Base-by-base conservation (phyloP, 78 protist genomes). In the Planoprotostelium fungivorum region DNA sequence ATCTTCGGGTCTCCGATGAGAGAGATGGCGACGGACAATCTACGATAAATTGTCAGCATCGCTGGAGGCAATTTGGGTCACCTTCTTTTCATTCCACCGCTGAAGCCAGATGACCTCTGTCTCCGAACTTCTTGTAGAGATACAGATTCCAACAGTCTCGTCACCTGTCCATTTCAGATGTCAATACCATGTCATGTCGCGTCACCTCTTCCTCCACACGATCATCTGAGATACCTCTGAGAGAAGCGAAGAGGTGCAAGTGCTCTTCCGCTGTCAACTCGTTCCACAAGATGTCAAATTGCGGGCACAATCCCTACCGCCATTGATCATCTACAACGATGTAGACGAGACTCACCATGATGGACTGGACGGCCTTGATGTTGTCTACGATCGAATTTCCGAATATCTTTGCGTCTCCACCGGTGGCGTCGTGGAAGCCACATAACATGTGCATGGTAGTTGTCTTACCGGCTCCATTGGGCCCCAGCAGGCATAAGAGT, bases 401-500 rank as follows among this genome's bases (percentile, higher is more conserved):
- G 87, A 38, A 63, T 63, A 98, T 90, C 29, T 1, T 1, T 29
- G 96, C 96, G 28, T 0, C 36, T 29, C 99, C 99, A 1, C 86
- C 5, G 0, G 98, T 87, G 0, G 99, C 97, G 36, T 87, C 36
- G 84, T 63, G 36, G 87, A 93, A 91, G 31, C 98, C 98, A 0
- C 95, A 88, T 31, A 98, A 89, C 93, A 98, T 91, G 23, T 73
- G 28, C 1, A 98, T 37, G 31, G 98, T 93, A 0, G 98, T 97
- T 0, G 98, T 95, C 88, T 97, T 98, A 38, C 99, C 99, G 0
- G 99, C 98, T 34, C 99, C 99, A 90, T 98, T 98, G 34, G 96
- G 94, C 23, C 98, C 98, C 35, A 94, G 90, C 5, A 85, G 87
- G 36, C 87, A 35, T 5, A 85, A 16, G 16, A 35, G 37, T 16